Evolutionary conservation across 352 stramenopile species (phyloP).

Genomic region (Aphanomyces cochlioides): DNA sequence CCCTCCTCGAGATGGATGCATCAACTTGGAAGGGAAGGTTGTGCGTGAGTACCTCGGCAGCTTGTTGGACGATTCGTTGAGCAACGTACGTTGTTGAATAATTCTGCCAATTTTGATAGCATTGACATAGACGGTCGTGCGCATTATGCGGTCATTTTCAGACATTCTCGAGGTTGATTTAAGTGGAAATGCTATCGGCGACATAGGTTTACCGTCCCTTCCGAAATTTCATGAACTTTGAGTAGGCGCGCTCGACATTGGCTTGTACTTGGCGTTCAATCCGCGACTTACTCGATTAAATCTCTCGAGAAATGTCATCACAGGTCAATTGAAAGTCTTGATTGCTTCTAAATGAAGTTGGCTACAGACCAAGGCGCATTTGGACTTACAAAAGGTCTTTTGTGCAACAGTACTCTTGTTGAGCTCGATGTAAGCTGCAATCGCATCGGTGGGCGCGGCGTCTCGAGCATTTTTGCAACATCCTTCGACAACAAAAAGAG

Average conservation of each 20-base stretch:
- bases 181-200: conserved; percentile 49
- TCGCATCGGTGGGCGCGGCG: conserved; percentile 47
- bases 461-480: conserved; percentile 3
- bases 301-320: conserved; percentile 52
- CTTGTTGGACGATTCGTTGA: conserved; percentile 36
- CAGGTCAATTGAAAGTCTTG: conserved; percentile 49
- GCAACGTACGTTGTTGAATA: background rate
- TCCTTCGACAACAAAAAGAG: conserved; percentile 26
- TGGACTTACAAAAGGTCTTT: conserved; percentile 52
- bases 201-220: conserved; percentile 33
- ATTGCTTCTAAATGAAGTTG: conserved; percentile 41
- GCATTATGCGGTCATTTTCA: conserved; percentile 29
- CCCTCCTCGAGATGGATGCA: conserved; percentile 38
- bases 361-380: conserved; percentile 51
- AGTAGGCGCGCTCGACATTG: conserved; percentile 40
- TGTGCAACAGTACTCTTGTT: conserved; percentile 24
- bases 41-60: conserved; percentile 37
- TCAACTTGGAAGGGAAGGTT: background rate
- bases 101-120: background rate
- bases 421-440: conserved; percentile 32
- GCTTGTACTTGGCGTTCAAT: conserved; percentile 47
- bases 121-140: conserved; percentile 30
- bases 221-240: background rate
- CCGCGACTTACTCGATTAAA: conserved; percentile 44
- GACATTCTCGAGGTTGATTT: conserved; percentile 49